Conservation (phyloP, 2,329 filamentous ascomycete species). For the Pestalotiopsis fici region DNA sequence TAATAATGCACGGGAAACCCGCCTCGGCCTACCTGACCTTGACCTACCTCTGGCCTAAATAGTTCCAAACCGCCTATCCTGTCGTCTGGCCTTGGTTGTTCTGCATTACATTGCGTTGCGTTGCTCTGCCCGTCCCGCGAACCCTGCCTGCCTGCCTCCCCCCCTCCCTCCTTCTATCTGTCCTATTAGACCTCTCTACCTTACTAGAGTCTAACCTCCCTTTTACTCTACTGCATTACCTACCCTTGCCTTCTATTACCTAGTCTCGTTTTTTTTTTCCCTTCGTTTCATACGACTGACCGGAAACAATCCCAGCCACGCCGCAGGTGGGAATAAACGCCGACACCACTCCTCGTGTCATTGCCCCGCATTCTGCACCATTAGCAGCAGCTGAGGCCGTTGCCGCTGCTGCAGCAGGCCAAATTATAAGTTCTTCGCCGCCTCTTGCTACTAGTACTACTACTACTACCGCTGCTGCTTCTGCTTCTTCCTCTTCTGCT, state of each 20-base stretch:
- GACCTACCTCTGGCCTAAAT: not conserved
- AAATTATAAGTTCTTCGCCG: conserved; percentile 8
- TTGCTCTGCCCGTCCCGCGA: not conserved
- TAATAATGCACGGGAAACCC: not conserved
- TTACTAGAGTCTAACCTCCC: not conserved
- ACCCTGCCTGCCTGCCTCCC: not conserved
- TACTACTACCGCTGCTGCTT: not conserved
- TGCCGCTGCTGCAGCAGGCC: conserved; percentile 6
- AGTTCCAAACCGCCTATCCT: not conserved
- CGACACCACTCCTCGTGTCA: conserved; percentile 11
- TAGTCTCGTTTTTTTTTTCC: not conserved
- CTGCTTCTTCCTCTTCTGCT: not conserved
- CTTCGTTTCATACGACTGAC: not conserved
- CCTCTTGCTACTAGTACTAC: not conserved
- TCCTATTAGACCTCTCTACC: too few relatives aligned
- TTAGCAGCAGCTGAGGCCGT: not conserved
- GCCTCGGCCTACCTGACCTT: not conserved
- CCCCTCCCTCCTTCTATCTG: not conserved
- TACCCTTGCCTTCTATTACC: not conserved
- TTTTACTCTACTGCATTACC: not conserved
- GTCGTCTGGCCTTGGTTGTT: not conserved
- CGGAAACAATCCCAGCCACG: not conserved
- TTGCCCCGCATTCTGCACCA: conserved; percentile 15
- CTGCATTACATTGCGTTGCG: not conserved
- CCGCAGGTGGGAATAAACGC: not conserved